These are phyloP conservation scores for Calonectria montana DNA, from an alignment of 2,329 filamentous ascomycete genomes.

Conservation along the genomic window DNA sequence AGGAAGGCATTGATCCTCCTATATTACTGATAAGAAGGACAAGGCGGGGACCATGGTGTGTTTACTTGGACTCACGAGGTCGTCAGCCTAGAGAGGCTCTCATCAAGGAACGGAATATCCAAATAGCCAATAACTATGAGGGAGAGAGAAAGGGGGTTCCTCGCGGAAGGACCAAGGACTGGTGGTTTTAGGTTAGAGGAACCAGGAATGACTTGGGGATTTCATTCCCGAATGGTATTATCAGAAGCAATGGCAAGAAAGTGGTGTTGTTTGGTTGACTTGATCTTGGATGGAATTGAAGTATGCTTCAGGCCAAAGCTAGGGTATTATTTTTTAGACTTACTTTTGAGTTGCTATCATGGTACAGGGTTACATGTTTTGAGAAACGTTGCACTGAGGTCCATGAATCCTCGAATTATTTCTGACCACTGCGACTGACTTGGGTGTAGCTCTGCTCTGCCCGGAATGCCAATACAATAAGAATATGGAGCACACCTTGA, in stretches of 20 bases:
- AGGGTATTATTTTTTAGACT: too few relatives aligned
- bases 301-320: too few relatives aligned
- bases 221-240: constrained; percentile 26
- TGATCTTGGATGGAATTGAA: neutral
- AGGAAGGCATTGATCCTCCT: constrained; percentile 21
- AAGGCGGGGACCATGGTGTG: constrained; percentile 24
- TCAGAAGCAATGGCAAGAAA: neutral
- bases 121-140: constrained; percentile 27
- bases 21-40: constrained; percentile 23
- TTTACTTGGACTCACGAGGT: constrained; percentile 11
- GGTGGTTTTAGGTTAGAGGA: constrained; percentile 3
- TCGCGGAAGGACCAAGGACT: constrained; percentile 16
- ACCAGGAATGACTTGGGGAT: constrained; percentile 20
- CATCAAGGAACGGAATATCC: constrained; percentile 23
- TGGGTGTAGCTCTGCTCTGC: too few relatives aligned
- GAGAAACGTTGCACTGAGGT: too few relatives aligned
- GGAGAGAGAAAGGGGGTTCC: constrained; percentile 4
- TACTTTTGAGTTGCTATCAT: too few relatives aligned
- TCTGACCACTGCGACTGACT: too few relatives aligned
- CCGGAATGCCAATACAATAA: neutral
- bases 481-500: neutral
- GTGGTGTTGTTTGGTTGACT: neutral
- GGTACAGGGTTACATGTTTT: too few relatives aligned
- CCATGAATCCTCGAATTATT: too few relatives aligned
- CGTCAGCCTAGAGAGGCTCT: constrained; percentile 13